A percentile compares a stretch with the other conserved stretches of the same genome.
phyloP scores from a whole-genome alignment of 1,139 yeast genomes.

The Geotrichum histeridarum region DNA sequence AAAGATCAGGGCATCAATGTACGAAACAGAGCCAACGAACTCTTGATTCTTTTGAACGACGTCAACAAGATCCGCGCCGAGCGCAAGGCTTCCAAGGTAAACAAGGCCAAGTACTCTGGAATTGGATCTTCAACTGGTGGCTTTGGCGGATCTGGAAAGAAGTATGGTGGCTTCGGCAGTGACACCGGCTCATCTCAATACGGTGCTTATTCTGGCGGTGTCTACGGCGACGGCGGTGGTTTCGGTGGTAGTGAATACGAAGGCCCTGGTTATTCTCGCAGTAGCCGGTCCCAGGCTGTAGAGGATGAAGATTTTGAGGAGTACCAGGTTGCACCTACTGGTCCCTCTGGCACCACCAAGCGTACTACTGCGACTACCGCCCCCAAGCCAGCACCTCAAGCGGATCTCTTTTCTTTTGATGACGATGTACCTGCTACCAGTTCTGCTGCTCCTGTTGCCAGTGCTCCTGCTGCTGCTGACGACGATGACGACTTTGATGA shows the following conservation, averaged over 20 bases:
- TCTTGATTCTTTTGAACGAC: constrained; percentile 66
- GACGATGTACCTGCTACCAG: constrained; percentile 30
- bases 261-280: constrained; percentile 34
- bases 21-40: constrained; percentile 79
- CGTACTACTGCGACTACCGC: constrained; percentile 19
- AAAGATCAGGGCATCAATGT: constrained; percentile 96
- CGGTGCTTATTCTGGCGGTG: constrained; percentile 45
- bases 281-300: constrained; percentile 20
- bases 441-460: constrained; percentile 20
- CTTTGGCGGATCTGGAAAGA: constrained; percentile 39
- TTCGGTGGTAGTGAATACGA: constrained; percentile 44
- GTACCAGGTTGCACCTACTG: constrained; percentile 45
- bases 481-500: constrained; percentile 93
- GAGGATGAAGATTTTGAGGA: constrained; percentile 53
- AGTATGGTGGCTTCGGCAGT: constrained; percentile 41
- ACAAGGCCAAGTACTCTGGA: constrained; percentile 55
- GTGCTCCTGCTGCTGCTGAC: constrained; percentile 30
- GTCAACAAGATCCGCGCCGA: constrained; percentile 74
- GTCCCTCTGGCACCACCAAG: constrained; percentile 11
- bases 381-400: constrained; percentile 32
- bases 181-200: constrained; percentile 38
- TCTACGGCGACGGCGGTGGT: constrained; percentile 78
- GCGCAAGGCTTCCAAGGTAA: constrained; percentile 79
- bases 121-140: constrained; percentile 37
- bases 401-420: constrained; percentile 53